Conservation (phyloP, 345 rosid species). For the Aquilaria yunnanensis region DNA sequence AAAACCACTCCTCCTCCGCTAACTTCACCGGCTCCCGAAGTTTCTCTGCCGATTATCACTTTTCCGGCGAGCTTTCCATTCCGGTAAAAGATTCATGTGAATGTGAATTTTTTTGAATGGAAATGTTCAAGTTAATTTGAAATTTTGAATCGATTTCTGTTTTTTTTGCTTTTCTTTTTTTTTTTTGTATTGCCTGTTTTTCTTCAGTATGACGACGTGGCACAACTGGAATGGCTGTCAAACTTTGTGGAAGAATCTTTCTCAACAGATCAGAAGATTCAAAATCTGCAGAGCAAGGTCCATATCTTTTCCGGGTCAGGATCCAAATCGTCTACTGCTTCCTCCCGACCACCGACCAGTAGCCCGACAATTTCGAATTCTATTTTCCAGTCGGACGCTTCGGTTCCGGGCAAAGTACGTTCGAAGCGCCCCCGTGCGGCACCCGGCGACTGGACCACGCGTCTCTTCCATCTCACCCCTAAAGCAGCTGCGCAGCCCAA, state of each 20-base stretch:
- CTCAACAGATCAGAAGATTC: constrained; percentile 30
- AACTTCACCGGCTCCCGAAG: constrained; percentile 6
- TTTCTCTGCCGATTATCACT: constrained; percentile 21
- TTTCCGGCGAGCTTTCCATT: constrained; percentile 55
- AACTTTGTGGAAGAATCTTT: constrained; percentile 75
- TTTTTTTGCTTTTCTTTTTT: not conserved
- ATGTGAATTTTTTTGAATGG: not conserved
- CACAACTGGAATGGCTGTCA: constrained; percentile 79
- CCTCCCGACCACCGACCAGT: constrained; percentile 18
- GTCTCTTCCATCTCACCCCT: constrained; percentile 43
- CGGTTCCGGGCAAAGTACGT: constrained; percentile 57
- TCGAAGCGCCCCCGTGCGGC: constrained; percentile 61
- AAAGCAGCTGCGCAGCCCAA: constrained; percentile 10
- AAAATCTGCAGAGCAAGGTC: constrained; percentile 29
- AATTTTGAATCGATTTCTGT: not conserved
- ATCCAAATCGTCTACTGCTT: constrained; percentile 41
- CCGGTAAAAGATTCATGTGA: constrained; percentile 35
- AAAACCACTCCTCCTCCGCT: constrained; percentile 16
- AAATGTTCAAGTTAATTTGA: not conserved
- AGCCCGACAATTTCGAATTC: constrained; percentile 21
- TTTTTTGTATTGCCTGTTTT: not conserved
- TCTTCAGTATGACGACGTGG: constrained; percentile 59
- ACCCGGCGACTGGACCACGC: constrained; percentile 69
- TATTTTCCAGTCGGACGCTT: constrained; percentile 39
- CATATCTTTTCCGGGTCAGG: constrained; percentile 39